Percentiles rank a stretch among this genome's conserved stretches.
Evolutionary conservation across 1,284 basidiomycete genomes (phyloP).

Genomic region (Trichosporon sp.): DNA sequence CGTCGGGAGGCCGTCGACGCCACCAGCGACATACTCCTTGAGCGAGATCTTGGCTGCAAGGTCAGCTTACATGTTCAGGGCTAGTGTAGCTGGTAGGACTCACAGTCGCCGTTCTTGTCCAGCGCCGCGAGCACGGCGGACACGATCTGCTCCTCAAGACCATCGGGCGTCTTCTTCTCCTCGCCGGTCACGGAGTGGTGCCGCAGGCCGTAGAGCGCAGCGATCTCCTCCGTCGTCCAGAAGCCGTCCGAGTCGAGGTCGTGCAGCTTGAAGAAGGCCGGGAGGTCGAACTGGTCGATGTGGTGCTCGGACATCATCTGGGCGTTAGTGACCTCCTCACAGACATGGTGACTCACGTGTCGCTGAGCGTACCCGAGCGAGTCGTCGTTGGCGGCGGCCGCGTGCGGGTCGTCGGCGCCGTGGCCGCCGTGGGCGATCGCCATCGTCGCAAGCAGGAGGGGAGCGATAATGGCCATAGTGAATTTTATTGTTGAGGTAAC

Average conservation of each 20-base stretch:
- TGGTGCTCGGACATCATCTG: conserved; percentile 51
- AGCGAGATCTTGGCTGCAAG: conserved; percentile 60
- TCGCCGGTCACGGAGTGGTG: conserved; percentile 85
- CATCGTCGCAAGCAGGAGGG: conserved; percentile 20
- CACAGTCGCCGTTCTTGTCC: conserved; percentile 71
- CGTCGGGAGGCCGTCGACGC: conserved; percentile 69
- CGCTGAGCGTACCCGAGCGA: conserved; percentile 52
- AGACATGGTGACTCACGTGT: conserved; percentile 53
- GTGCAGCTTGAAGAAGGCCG: conserved; percentile 60
- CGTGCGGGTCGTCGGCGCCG: conserved; percentile 26
- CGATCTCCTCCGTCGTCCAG: conserved; percentile 76
- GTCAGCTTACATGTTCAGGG: background rate
- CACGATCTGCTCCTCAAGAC: conserved; percentile 69
- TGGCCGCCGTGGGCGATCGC: conserved; percentile 40
- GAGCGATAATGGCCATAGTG: conserved; percentile 14
- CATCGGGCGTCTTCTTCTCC: conserved; percentile 62
- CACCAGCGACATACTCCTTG: conserved; percentile 74
- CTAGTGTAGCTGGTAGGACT: no score
- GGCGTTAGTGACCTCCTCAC: background rate
- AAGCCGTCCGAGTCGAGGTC: conserved; percentile 75
- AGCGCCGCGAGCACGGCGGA: conserved; percentile 66
- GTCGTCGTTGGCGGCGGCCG: conserved; percentile 21
- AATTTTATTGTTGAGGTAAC: background rate
- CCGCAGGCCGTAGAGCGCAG: conserved; percentile 91
- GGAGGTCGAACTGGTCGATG: conserved; percentile 48